Evolutionary conservation across 768 basidiomycete species (phyloP).

Genomic region (Tulasnella calospora): DNA sequence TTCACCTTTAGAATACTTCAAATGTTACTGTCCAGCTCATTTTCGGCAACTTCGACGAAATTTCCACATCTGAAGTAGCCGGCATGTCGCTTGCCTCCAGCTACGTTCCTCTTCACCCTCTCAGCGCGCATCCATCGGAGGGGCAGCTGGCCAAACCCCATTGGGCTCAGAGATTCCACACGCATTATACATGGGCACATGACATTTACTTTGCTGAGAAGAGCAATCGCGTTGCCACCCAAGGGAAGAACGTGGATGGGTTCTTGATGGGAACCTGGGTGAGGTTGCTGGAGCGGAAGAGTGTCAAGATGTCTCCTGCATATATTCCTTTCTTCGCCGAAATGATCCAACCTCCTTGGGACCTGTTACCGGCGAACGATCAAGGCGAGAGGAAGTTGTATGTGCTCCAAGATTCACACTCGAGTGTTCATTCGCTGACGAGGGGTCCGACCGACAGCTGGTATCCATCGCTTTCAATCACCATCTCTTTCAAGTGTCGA

Average conservation of each 20-base stretch:
- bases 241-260: neutral
- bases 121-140: neutral
- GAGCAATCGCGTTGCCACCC: neutral
- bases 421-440: too few relatives aligned
- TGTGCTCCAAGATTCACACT: neutral
- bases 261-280: neutral
- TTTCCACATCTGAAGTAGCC: neutral
- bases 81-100: neutral
- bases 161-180: neutral
- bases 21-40: neutral
- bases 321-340: neutral
- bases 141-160: neutral
- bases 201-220: neutral
- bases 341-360: neutral
- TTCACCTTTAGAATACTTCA: neutral
- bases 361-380: neutral
- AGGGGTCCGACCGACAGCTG: neutral
- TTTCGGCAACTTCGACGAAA: neutral
- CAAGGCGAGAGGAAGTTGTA: neutral
- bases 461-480: slow-evolving; percentile 1
- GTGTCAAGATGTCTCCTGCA: neutral
- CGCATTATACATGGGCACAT: neutral
- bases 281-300: neutral
- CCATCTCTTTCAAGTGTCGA: neutral
- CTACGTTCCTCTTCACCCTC: neutral